Conservation (phyloP, 176 grass and related monocot species). For the Lolium multiflorum region DNA sequence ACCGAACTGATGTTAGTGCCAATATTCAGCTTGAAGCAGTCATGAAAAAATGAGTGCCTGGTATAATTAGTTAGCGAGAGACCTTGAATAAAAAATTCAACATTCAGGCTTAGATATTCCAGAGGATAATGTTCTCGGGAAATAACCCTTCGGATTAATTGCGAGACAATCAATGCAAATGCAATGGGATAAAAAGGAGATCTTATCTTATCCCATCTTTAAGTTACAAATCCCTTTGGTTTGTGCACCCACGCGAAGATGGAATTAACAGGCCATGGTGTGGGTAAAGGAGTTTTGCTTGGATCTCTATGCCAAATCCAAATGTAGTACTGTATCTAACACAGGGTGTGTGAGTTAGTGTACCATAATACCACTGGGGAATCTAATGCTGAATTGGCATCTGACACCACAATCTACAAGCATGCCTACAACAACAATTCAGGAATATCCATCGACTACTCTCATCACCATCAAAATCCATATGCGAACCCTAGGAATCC, state of each 20-base stretch:
- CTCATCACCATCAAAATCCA: background rate
- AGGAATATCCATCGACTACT: constrained; percentile 6
- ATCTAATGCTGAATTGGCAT: constrained; percentile 26
- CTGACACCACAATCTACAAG: constrained; percentile 26
- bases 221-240: background rate
- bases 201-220: background rate
- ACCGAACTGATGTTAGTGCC: background rate
- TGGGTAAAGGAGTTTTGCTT: background rate
- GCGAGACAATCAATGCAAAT: constrained; percentile 13
- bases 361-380: background rate
- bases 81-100: background rate
- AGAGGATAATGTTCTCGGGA: constrained; percentile 5
- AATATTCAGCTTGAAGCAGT: constrained; percentile 16
- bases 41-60: background rate
- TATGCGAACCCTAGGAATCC: constrained; percentile 43
- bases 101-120: constrained; percentile 43
- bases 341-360: background rate
- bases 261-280: constrained; percentile 15
- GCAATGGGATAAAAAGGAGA: background rate
- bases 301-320: background rate
- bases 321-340: background rate
- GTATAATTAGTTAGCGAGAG: background rate
- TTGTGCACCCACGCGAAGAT: background rate
- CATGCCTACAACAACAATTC: background rate
- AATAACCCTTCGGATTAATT: background rate